Base-by-base conservation (phyloP, 805 yeast genomes). In the Ogataea haglerorum region DNA sequence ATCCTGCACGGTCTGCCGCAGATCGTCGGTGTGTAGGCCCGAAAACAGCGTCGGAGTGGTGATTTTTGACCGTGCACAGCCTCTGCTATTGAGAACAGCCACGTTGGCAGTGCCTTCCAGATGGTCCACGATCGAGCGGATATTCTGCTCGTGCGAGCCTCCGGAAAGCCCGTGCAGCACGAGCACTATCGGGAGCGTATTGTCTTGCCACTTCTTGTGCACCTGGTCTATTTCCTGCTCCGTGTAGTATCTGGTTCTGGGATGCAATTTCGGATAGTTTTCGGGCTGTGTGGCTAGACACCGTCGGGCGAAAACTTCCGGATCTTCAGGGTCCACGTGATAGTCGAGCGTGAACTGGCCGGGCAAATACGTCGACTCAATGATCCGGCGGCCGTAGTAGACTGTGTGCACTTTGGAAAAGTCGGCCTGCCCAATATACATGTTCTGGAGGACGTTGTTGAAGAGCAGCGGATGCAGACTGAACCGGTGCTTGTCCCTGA, bases 141-240 rank as follows among this genome's bases (percentile, higher is more conserved):
- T 75, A 42, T 80, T 80, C 15, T 85, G 78, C 57, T 85, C 93
- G 51, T 80, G 85, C 12, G 87, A 79, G 1, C 95, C 95, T 43
- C 93, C 91, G 19, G 85, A 82, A 27, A 85, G 67, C 2, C 93
- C 95, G 54, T 85, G 91, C 35, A 74, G 61, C 7, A 82, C 75
- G 23, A 85, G 65, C 15, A 80, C 68, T 34, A 85, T 65, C 4
- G 90, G 90, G 45, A 68, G 70, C 8, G 66, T 57, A 41, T 70
- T 70, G 2, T 56, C 49, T 4, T 23, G 44, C 65, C 66, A 60
- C 7, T 56, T 54, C 3, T 56, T 51, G 28, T 67, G 53, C 3
- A 71, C 38, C 2, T 37, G 52, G 4, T 49, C 49, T 22, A 75
- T 63, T 47, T 75, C 78, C 1, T 60, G 57, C 1, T 72, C 71